These are phyloP conservation scores for Dicorynia guianensis DNA, from an alignment of 306 rosid species.

Conservation along the genomic window DNA sequence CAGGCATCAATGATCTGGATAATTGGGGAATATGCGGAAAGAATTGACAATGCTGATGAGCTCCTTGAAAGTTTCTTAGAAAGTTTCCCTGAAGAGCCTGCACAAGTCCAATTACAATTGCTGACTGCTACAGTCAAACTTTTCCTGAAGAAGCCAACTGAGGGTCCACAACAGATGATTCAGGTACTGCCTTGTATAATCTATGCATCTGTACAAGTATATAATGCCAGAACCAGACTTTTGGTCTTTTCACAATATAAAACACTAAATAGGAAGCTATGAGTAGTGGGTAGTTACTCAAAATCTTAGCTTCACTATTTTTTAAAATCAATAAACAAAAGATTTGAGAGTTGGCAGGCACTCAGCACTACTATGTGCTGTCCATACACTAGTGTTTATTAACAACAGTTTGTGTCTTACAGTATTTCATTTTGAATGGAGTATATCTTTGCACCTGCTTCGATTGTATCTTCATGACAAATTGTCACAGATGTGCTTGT, in stretches of 20 bases:
- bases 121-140: conserved; percentile 98
- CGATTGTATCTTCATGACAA: conserved; percentile 3
- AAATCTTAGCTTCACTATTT: no score
- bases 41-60: conserved; percentile 99
- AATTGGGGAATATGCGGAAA: conserved; percentile 98
- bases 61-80: conserved; percentile 99
- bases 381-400: no score
- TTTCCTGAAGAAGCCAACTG: conserved; percentile 99
- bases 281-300: no score
- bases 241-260: no score
- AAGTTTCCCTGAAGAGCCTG: conserved; percentile 96
- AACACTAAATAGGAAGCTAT: no score
- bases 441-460: neutral
- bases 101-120: conserved; percentile 95
- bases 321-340: no score
- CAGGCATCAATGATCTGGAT: conserved; percentile 99
- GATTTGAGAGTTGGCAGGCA: no score
- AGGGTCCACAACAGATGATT: conserved; percentile 99
- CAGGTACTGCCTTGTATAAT: conserved; percentile 64
- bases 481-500: neutral
- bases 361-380: no score
- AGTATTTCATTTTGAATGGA: conserved; percentile 4
- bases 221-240: no score
- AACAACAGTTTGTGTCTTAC: neutral
- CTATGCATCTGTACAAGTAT: neutral